phyloP scores from a whole-genome alignment of 2,329 filamentous ascomycete species.

The Colletotrichum falcatum region DNA sequence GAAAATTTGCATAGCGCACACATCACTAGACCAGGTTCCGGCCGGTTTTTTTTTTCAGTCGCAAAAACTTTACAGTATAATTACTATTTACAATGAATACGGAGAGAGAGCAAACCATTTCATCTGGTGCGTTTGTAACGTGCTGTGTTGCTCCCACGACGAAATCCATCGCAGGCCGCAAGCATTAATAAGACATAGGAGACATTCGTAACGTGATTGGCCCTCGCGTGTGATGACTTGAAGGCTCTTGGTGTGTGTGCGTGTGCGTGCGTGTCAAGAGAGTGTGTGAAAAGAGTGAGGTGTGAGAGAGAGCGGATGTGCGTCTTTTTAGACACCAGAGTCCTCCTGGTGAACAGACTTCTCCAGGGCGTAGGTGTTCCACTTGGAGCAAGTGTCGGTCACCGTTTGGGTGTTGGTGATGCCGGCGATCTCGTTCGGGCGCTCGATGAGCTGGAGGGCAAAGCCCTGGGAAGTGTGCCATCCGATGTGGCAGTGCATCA shows the following conservation, averaged over 20 bases:
- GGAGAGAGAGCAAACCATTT: background rate
- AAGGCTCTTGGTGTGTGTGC: background rate
- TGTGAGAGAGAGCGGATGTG: no score
- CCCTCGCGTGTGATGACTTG: background rate
- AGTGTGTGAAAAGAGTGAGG: background rate
- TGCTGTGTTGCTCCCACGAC: background rate
- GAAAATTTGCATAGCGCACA: background rate
- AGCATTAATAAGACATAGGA: background rate
- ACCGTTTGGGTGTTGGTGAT: conserved; percentile 38
- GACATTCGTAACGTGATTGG: conserved; percentile 1
- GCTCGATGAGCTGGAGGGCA: conserved; percentile 44
- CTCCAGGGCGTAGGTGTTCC: conserved; percentile 35
- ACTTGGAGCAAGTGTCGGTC: conserved; percentile 38
- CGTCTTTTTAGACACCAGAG: conserved; percentile 42
- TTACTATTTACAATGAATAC: conserved; percentile 2
- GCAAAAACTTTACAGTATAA: background rate
- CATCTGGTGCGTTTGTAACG: background rate
- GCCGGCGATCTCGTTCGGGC: conserved; percentile 40
- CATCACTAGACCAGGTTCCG: no score
- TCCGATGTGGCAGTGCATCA: conserved; percentile 60
- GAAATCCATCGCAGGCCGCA: no score
- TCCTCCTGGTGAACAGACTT: conserved; percentile 41
- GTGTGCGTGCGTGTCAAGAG: no score
- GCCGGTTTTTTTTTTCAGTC: background rate
- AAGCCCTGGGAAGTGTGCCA: conserved; percentile 45